These are phyloP conservation scores for Eucalyptus microcorys DNA, from an alignment of 345 rosid species.

Conservation along the genomic window DNA sequence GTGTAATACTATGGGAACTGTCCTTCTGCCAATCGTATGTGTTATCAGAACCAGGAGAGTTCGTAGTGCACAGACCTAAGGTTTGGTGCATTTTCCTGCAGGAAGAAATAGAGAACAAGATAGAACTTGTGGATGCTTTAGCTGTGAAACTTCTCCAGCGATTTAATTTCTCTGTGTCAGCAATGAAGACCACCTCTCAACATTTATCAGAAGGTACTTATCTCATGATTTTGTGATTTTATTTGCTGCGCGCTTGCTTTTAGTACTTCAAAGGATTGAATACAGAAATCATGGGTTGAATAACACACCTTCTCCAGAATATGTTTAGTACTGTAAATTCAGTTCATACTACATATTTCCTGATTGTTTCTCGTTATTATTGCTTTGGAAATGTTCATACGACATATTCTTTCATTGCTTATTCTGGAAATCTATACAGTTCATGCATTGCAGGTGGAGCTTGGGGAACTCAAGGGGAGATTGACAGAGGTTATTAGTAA, in stretches of 20 bases:
- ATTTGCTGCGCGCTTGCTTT: not conserved
- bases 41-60: not conserved
- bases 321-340: not conserved
- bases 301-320: not conserved
- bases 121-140: slow-evolving; percentile 91
- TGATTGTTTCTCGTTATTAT: not conserved
- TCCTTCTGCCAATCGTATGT: accelerated
- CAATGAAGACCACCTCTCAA: slow-evolving; percentile 68
- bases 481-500: slow-evolving; percentile 81
- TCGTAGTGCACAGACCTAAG: not conserved
- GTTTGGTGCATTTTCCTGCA: slow-evolving; percentile 11
- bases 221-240: not conserved
- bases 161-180: slow-evolving; percentile 56
- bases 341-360: not conserved
- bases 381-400: not conserved
- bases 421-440: slow-evolving; percentile 23
- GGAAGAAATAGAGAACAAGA: slow-evolving; percentile 92
- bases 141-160: slow-evolving; percentile 78
- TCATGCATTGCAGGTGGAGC: slow-evolving; percentile 79
- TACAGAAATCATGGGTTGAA: not conserved
- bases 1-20: not conserved
- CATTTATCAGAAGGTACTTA: slow-evolving; percentile 74
- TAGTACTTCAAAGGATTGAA: not conserved
- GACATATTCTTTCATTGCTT: not conserved
- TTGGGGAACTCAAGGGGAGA: slow-evolving; percentile 86